Evolutionary conservation across 2,329 filamentous ascomycete species (phyloP).

Genomic region (Cryphonectria japonica): DNA sequence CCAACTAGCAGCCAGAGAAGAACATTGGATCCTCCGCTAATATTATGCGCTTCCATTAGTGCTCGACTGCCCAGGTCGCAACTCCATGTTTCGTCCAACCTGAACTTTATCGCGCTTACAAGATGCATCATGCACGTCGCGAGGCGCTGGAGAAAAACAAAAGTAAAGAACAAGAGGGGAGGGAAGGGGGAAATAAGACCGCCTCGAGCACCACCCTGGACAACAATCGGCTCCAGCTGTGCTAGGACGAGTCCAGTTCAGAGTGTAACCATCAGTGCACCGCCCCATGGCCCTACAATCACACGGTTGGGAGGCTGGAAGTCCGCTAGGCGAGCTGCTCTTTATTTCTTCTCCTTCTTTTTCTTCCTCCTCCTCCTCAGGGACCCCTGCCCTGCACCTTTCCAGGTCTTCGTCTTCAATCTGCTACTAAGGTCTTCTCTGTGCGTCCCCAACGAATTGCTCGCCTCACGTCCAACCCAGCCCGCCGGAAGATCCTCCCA

Average conservation of each 20-base stretch:
- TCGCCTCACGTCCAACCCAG: neutral
- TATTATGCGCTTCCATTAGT: neutral
- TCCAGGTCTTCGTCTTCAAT: conserved; percentile 1
- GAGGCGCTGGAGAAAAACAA: neutral
- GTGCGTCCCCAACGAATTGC: conserved; percentile 1
- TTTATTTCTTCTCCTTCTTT: neutral
- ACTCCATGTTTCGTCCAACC: neutral
- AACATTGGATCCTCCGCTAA: neutral
- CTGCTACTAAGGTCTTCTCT: neutral
- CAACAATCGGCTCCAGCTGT: neutral
- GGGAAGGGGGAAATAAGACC: neutral
- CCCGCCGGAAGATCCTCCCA: neutral
- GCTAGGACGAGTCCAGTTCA: conserved; percentile 16
- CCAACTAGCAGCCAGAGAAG: neutral
- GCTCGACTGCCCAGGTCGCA: neutral
- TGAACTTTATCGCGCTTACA: neutral
- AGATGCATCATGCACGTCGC: neutral
- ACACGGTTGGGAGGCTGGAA: conserved; percentile 16
- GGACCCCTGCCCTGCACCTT: conserved; percentile 20
- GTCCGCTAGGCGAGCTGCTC: conserved; percentile 27
- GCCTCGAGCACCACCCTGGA: neutral
- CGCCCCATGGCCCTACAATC: conserved; percentile 16
- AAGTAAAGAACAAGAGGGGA: neutral
- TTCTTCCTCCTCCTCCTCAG: conserved; percentile 6
- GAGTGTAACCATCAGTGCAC: conserved; percentile 15